These are phyloP conservation scores for Persicaria maculosa DNA, from an alignment of 148 eudicot species.

Conservation along the genomic window DNA sequence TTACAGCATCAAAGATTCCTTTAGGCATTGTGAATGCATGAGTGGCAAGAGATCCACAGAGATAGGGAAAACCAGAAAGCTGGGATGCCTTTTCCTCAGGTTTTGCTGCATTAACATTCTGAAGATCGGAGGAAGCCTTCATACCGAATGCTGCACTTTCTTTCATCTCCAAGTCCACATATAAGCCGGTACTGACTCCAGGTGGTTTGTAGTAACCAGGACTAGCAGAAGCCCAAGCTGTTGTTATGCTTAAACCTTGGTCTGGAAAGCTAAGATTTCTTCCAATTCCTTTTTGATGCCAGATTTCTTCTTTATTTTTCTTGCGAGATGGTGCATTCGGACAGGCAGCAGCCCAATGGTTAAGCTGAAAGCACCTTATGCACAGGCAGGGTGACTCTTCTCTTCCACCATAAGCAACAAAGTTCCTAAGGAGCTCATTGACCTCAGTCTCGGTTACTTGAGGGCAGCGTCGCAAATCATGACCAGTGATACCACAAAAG, in stretches of 20 bases:
- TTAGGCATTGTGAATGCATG: slow-evolving; percentile 6
- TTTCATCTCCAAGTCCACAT: background rate
- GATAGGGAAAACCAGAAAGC: background rate
- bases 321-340: slow-evolving; percentile 22
- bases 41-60: slow-evolving; percentile 1
- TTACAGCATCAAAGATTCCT: slow-evolving; percentile 41
- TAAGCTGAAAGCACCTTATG: slow-evolving; percentile 42
- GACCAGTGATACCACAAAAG: slow-evolving; percentile 46
- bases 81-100: background rate
- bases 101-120: background rate
- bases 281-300: background rate
- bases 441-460: slow-evolving; percentile 30
- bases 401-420: slow-evolving; percentile 18
- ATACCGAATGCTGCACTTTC: background rate
- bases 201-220: background rate
- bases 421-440: slow-evolving; percentile 25
- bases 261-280: slow-evolving; percentile 2
- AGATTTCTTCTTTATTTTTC: background rate
- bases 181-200: background rate
- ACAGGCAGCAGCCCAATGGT: slow-evolving; percentile 55
- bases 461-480: slow-evolving; percentile 35
- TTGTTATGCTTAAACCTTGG: background rate
- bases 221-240: background rate
- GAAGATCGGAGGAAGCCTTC: background rate
- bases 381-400: slow-evolving; percentile 35